Base-by-base conservation (phyloP, 2,329 filamentous ascomycete genomes). In the Arthrobotrys pseudoclavata region DNA sequence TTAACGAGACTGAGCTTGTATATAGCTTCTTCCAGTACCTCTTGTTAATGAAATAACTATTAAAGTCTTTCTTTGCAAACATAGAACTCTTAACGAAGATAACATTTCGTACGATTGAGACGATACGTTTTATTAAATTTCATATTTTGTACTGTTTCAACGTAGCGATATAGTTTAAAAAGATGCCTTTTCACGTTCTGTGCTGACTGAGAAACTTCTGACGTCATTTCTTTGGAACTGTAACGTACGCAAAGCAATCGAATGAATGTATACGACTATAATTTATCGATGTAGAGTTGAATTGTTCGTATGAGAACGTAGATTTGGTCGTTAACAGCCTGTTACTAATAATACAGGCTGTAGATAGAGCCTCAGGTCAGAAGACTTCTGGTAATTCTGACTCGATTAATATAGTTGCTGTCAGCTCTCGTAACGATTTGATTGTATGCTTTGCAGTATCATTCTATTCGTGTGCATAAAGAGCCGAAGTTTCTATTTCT, bases 61-160 rank as follows among this genome's bases (percentile, higher is more conserved):
- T 50, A 62, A 34, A 64, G 55, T 37, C 20, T 53, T 52, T 37
- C 18, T 37, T 61, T 61, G 74, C 7, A 31, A 31, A 18, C 18
- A 53, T 53, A 31, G 69, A 68, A 64, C 42, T 69, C 26, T 78
- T 31, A 68, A 64, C 34, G 62, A 77, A 57, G 77, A 74, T 67
- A 62, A 53, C 18, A 53, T 53, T 18, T 31, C 15, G 4, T n/a
- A 53, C 18, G 18, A 53, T 29, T 31, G 18, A 53, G 18, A 53
- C 7, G 6, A 31, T n/a, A 13, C n/a, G 4, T 9, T 53, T 53
- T 18, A n/a, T n/a, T 53, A 61, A 20, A 61, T 63, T 69, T 29
- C 50, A 52, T 7, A 29, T 53, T 50, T 20, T 26, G 18, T 70
- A 50, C 4, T 64, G 24, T 42, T 60, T 37, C 0, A 60, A 22